phyloP scores from a whole-genome alignment of 768 basidiomycete genomes.

The Saitozyma sp. region DNA sequence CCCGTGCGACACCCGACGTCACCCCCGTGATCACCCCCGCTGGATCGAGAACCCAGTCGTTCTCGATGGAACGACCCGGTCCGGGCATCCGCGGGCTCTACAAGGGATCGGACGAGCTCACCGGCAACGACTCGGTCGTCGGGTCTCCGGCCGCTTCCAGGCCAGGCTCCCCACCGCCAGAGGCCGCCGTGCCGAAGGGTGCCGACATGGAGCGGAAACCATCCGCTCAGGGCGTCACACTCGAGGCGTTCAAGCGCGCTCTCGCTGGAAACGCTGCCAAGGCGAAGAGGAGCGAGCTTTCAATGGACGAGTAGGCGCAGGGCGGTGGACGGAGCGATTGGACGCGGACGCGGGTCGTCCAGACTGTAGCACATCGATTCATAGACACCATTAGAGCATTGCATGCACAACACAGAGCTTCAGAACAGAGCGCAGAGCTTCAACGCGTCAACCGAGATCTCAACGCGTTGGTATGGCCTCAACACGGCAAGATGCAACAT shows the following conservation, averaged over 20 bases:
- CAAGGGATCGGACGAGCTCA: constrained; percentile 48
- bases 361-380: background rate
- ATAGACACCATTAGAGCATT: background rate
- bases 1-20: constrained; percentile 47
- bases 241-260: constrained; percentile 50
- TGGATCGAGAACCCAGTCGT: constrained; percentile 43
- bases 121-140: constrained; percentile 51
- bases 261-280: constrained; percentile 45
- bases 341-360: too few species aligned
- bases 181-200: constrained; percentile 20
- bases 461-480: too few species aligned
- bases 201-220: constrained; percentile 16
- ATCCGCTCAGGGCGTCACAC: constrained; percentile 29
- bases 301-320: constrained; percentile 23
- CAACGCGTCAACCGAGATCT: too few species aligned
- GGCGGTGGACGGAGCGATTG: background rate
- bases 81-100: constrained; percentile 16
- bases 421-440: too few species aligned
- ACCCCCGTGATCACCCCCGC: constrained; percentile 52
- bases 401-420: too few species aligned
- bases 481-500: too few species aligned
- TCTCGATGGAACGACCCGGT: constrained; percentile 23
- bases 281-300: constrained; percentile 23
- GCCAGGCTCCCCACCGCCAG: constrained; percentile 36
- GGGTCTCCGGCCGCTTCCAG: constrained; percentile 39